Evolutionary conservation across 352 stramenopile species (phyloP).

Genomic region (Globisporangium parvum): DNA sequence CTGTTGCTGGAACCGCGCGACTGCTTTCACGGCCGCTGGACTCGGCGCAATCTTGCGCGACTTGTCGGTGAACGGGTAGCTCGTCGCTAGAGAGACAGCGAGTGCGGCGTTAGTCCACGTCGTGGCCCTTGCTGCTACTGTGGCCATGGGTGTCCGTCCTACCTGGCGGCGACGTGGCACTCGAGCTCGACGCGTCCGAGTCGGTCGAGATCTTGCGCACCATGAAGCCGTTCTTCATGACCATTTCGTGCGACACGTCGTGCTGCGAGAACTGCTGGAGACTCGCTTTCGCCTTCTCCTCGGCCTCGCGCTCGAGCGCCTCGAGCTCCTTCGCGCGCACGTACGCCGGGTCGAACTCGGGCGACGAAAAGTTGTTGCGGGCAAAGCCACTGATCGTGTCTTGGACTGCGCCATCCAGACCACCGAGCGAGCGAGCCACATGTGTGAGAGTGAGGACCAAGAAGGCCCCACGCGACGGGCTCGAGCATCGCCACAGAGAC

Average conservation of each 20-base stretch:
- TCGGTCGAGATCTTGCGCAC: conserved; percentile 26
- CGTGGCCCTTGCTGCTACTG: background rate
- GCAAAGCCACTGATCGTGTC: conserved; percentile 26
- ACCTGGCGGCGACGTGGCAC: conserved; percentile 11
- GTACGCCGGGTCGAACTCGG: conserved; percentile 47
- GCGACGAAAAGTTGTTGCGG: conserved; percentile 46
- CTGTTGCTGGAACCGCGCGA: conserved; percentile 53
- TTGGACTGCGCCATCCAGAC: conserved; percentile 12
- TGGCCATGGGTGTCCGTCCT: background rate
- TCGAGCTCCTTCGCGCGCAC: conserved; percentile 47
- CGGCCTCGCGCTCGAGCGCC: conserved; percentile 39
- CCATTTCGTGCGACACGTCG: conserved; percentile 44
- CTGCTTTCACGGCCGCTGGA: conserved; percentile 32
- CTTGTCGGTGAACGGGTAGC: conserved; percentile 63
- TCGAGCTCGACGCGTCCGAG: conserved; percentile 12
- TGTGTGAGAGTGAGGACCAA: no score
- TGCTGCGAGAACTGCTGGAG: conserved; percentile 53
- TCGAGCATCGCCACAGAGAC: no score
- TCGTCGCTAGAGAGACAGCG: conserved; percentile 21
- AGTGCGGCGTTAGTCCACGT: background rate
- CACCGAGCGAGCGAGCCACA: no score
- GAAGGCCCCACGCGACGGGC: no score
- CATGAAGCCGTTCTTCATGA: conserved; percentile 60
- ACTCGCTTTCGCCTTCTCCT: conserved; percentile 48
- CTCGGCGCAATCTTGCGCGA: conserved; percentile 36